Percentiles rank a stretch among this genome's conserved stretches.
These are phyloP conservation scores for Penicillium soppii DNA, from an alignment of 495 filamentous ascomycete genomes.

Conservation along the genomic window DNA sequence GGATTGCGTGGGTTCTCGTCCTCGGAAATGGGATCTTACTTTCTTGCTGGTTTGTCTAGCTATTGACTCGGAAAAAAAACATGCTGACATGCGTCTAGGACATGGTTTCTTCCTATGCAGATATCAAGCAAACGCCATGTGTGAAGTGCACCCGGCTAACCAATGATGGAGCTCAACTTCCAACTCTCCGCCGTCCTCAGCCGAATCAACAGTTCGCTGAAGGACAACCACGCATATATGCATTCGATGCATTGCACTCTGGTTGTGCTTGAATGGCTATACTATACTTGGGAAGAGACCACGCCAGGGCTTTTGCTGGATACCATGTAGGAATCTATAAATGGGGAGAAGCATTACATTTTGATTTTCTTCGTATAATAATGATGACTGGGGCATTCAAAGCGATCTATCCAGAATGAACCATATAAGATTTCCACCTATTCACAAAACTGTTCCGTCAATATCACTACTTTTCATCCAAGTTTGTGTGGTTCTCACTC, in stretches of 20 bases:
- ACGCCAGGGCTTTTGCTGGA: too few species aligned
- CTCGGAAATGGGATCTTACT: conserved; percentile 43
- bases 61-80: background rate
- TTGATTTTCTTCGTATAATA: too few species aligned
- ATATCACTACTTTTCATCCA: background rate
- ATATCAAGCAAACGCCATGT: conserved; percentile 41
- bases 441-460: background rate
- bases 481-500: too few species aligned
- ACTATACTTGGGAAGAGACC: too few species aligned
- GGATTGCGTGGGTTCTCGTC: conserved; percentile 35
- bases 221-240: conserved; percentile 2
- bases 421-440: background rate
- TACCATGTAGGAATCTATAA: too few species aligned
- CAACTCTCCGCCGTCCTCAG: conserved; percentile 28
- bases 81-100: conserved; percentile 27
- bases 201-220: conserved; percentile 6
- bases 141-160: conserved; percentile 39
- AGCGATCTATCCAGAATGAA: background rate
- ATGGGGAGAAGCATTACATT: background rate
- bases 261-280: conserved; percentile 22
- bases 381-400: too few species aligned
- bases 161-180: conserved; percentile 38
- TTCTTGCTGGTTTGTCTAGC: conserved; percentile 38
- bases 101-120: conserved; percentile 42
- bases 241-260: conserved; percentile 24